Conservation (phyloP, 208 protist species). For the Herpetomonas tarakana region DNA sequence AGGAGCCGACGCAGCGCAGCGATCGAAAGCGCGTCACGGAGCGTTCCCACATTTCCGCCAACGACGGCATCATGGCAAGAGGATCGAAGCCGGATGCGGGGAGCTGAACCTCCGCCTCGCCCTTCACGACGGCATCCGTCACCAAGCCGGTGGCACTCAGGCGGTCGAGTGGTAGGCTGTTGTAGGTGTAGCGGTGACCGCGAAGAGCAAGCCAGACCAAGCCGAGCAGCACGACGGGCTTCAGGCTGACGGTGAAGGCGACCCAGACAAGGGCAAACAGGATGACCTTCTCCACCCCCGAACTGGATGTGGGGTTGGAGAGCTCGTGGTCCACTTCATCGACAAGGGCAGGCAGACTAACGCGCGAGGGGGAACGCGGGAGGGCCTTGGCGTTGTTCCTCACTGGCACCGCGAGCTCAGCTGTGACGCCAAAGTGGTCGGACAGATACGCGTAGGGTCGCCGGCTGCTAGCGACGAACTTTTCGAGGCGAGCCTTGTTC, state of each 20-base stretch:
- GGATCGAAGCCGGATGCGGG: slow-evolving; percentile 26
- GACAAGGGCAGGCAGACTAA: slow-evolving; percentile 44
- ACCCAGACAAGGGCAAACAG: slow-evolving; percentile 29
- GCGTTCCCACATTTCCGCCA: slow-evolving; percentile 69
- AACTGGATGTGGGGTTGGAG: slow-evolving; percentile 61
- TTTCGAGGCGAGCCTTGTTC: slow-evolving; percentile 41
- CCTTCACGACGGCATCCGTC: slow-evolving; percentile 41
- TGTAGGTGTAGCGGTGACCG: slow-evolving; percentile 34
- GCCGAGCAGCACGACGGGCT: slow-evolving; percentile 24
- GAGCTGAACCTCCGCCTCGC: slow-evolving; percentile 27
- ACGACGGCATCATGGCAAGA: slow-evolving; percentile 27
- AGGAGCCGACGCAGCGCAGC: slow-evolving; percentile 59
- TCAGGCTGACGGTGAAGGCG: slow-evolving; percentile 40
- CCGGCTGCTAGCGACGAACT: slow-evolving; percentile 74
- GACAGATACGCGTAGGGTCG: slow-evolving; percentile 87
- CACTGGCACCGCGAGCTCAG: slow-evolving; percentile 25
- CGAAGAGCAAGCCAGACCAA: slow-evolving; percentile 29
- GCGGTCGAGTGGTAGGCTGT: slow-evolving; percentile 29
- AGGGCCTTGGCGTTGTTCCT: not conserved
- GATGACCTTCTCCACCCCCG: slow-evolving; percentile 38
- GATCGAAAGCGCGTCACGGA: slow-evolving; percentile 47
- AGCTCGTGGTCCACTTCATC: slow-evolving; percentile 65
- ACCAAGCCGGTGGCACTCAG: slow-evolving; percentile 26
- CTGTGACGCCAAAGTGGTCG: slow-evolving; percentile 83
- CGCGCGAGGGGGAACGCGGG: slow-evolving; percentile 19